Evolutionary conservation across 306 rosid species (phyloP).

Genomic region (Vigna trinervia): DNA sequence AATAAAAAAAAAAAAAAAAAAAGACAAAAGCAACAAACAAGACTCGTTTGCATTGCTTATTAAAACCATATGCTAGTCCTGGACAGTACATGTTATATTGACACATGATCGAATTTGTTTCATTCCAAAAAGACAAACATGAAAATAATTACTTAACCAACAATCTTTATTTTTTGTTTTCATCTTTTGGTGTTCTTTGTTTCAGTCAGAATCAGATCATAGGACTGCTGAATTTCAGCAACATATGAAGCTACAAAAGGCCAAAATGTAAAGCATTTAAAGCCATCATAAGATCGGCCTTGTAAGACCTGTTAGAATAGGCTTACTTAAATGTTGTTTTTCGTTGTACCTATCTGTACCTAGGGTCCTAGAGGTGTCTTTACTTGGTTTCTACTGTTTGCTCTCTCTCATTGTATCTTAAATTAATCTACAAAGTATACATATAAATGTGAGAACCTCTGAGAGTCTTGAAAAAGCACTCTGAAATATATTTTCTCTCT

Average conservation of each 20-base stretch:
- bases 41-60: constrained; percentile 32
- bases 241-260: constrained; percentile 34
- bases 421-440: too few species aligned
- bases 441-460: too few species aligned
- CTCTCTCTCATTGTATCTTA: too few species aligned
- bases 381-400: too few species aligned
- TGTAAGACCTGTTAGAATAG: constrained; percentile 2
- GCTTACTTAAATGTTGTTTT: too few species aligned
- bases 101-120: constrained; percentile 22
- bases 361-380: too few species aligned
- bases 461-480: too few species aligned
- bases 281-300: neutral
- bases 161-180: neutral
- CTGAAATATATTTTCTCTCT: too few species aligned
- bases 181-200: constrained; percentile 3
- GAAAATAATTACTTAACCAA: constrained; percentile 23
- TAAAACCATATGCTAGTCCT: constrained; percentile 34
- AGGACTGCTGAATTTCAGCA: constrained; percentile 34
- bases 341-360: too few species aligned
- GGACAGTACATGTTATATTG: constrained; percentile 16
- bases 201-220: constrained; percentile 15
- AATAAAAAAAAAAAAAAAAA: neutral
- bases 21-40: constrained; percentile 27
- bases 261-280: constrained; percentile 28
- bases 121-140: constrained; percentile 22